Evolutionary conservation across 2,329 filamentous ascomycete species (phyloP), one percentile per base, ranked within the genome.

Genomic region (Teratosphaeria epicoccoides): DNA sequence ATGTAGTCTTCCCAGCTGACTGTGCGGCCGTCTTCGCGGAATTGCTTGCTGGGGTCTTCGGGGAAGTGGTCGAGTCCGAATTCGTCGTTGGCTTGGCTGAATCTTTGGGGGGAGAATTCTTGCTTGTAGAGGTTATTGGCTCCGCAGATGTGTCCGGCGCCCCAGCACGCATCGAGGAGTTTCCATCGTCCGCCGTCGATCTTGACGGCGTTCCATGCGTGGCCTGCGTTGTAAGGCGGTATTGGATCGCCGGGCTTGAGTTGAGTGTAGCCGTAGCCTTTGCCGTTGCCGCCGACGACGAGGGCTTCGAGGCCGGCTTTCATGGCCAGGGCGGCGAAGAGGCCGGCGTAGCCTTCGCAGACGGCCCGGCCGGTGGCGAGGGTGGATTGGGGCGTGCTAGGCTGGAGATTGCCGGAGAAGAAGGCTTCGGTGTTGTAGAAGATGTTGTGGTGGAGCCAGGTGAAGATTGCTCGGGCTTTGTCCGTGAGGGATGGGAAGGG

Each of bases 381-480:
- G 0, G 86, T 91, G 26, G 84, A 81, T 28, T 83, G 79, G 0
- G 88, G 84, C 0, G 82, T 84, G 43, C 81, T 82, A 6, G 78
- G 74, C 56, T 82, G 77, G 26, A 74, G 80, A 46, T 74, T 81
- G 47, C 75, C 81, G 52, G 77, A 80, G 64, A 94, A 94, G 72
- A 96, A 95, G 23, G 83, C 79, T 24, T 80, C 76, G 0, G 82
- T 81, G 65, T 97, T 88, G 66, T 97, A 98, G 46, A 77, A 77
- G 52, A 98, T 83, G 61, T 97, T 97, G 69, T 97, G 84, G 69
- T 97, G 91, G 40, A 90, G 82, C 93, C 93, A 98, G 1, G 87
- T 88, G 66, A 97, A 97, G 54, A 98, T 87, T 2, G 83, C 88
- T 24, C 93, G 80, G 2, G 93, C 91, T 71, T 96, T 96, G 68